Evolutionary conservation across 768 basidiomycete genomes (phyloP).

Genomic region (Suillus ampliporus): DNA sequence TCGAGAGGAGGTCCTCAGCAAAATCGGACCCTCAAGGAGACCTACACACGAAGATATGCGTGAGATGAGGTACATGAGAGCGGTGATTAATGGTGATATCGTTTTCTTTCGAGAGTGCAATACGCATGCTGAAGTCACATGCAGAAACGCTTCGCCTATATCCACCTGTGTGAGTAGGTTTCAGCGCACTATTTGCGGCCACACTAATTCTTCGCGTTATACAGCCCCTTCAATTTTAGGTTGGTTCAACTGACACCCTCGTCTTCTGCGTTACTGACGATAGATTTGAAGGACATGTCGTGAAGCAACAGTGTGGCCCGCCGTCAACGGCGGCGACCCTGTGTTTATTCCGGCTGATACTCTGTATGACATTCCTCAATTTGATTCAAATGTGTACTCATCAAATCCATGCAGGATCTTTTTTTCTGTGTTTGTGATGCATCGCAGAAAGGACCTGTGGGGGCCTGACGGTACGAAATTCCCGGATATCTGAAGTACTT

Average conservation of each 20-base stretch:
- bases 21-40: slow-evolving; percentile 52
- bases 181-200: not conserved
- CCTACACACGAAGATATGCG: slow-evolving; percentile 62
- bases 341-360: slow-evolving; percentile 55
- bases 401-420: slow-evolving; percentile 8
- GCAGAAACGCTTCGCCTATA: slow-evolving; percentile 40
- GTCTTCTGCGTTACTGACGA: slow-evolving; percentile 4
- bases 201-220: slow-evolving; percentile 5
- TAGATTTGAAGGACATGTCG: slow-evolving; percentile 17
- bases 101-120: not conserved
- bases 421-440: slow-evolving; percentile 39
- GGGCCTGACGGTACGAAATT: slow-evolving; percentile 40
- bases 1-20: slow-evolving; percentile 59
- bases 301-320: slow-evolving; percentile 27
- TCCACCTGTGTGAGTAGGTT: slow-evolving; percentile 32
- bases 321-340: slow-evolving; percentile 44
- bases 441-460: slow-evolving; percentile 46
- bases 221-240: slow-evolving; percentile 31
- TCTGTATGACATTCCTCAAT: slow-evolving; percentile 18
- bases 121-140: slow-evolving; percentile 8
- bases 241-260: not conserved
- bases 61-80: slow-evolving; percentile 67
- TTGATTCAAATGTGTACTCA: not conserved
- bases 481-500: not conserved
- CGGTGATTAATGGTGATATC: slow-evolving; percentile 63